A percentile compares a stretch with the other conserved stretches of the same genome.
Evolutionary conservation across 2,329 filamentous ascomycete genomes (phyloP).

Genomic region (Xylaria sp.): DNA sequence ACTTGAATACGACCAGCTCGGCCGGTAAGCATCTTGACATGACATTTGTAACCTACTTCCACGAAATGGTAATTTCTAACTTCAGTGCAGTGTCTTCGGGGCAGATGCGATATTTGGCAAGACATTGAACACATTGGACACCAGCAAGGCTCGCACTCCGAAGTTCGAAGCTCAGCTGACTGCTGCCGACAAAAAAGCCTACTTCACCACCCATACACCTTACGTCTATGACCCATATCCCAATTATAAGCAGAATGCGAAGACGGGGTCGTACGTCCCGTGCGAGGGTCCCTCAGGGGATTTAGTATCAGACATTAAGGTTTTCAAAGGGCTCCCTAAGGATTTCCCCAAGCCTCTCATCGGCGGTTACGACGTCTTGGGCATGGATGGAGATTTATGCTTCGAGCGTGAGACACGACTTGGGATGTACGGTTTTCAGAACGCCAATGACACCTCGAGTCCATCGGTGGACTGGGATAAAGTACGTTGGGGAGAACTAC

Average conservation of each 20-base stretch:
- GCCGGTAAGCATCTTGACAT: conserved; percentile 47
- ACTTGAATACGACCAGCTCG: conserved; percentile 54
- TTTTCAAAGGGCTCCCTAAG: conserved; percentile 69
- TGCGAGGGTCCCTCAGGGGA: conserved; percentile 73
- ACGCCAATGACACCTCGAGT: conserved; percentile 59
- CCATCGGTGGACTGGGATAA: conserved; percentile 66
- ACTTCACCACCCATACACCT: conserved; percentile 59
- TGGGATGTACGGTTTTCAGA: conserved; percentile 69
- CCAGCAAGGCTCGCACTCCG: conserved; percentile 49
- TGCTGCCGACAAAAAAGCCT: conserved; percentile 48
- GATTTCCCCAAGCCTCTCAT: conserved; percentile 69
- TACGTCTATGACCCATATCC: conserved; percentile 77
- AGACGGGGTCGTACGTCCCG: conserved; percentile 65
- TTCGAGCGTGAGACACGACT: conserved; percentile 76
- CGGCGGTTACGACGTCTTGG: conserved; percentile 69
- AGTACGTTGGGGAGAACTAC: conserved; percentile 76
- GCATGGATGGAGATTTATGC: conserved; percentile 71
- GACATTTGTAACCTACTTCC: neutral
- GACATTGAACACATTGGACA: conserved; percentile 60
- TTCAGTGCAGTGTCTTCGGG: conserved; percentile 52
- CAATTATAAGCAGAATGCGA: conserved; percentile 71
- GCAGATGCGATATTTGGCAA: conserved; percentile 67
- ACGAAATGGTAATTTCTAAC: conserved; percentile 44
- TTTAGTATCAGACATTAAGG: conserved; percentile 68
- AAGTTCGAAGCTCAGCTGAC: conserved; percentile 49